Evolutionary conservation across 2,329 filamentous ascomycete genomes (phyloP).

Genomic region (Diaporthe destruens): DNA sequence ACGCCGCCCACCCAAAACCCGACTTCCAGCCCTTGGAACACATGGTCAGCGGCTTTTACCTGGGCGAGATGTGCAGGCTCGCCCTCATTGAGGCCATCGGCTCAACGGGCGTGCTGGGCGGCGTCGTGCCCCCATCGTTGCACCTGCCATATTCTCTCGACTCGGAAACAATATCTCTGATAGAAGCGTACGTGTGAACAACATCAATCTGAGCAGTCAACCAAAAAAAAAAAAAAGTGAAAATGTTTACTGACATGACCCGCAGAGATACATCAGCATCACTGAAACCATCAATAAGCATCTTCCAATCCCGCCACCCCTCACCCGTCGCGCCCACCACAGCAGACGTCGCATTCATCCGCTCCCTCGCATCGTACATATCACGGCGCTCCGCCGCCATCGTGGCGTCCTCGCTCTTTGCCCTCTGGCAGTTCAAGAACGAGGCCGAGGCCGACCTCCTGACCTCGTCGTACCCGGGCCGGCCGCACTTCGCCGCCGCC

Average conservation of each 20-base stretch:
- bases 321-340: constrained; percentile 55
- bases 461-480: not conserved
- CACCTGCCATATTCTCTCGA: constrained; percentile 67
- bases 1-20: constrained; percentile 65
- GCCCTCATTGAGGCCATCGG: constrained; percentile 70
- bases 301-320: constrained; percentile 66
- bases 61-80: constrained; percentile 74
- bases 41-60: constrained; percentile 74
- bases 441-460: constrained; percentile 64
- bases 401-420: constrained; percentile 69
- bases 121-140: constrained; percentile 67
- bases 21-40: constrained; percentile 74
- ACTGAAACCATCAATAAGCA: constrained; percentile 58
- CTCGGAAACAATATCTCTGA: constrained; percentile 70
- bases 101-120: constrained; percentile 66
- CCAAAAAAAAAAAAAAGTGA: not conserved
- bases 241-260: constrained; percentile 26
- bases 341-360: constrained; percentile 65
- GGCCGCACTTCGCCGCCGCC: constrained; percentile 55
- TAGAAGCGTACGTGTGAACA: constrained; percentile 67
- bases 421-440: constrained; percentile 67
- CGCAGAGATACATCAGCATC: constrained; percentile 59
- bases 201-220: not conserved
- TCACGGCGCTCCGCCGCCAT: constrained; percentile 70
- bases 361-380: constrained; percentile 65